These are phyloP conservation scores for Pleurotus cornucopiae DNA, from an alignment of 768 basidiomycete genomes.

Conservation along the genomic window DNA sequence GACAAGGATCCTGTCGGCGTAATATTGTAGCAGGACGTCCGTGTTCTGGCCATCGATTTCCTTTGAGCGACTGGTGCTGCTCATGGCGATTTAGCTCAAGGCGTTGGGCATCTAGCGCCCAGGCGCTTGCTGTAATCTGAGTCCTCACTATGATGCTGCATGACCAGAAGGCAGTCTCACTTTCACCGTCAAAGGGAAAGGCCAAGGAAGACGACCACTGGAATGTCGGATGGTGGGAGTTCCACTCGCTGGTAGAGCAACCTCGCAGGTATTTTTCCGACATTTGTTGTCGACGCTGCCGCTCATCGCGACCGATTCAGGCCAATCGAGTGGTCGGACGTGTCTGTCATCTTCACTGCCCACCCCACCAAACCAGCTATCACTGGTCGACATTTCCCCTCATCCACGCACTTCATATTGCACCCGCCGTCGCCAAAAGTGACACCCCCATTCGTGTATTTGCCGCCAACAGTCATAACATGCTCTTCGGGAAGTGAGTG, in stretches of 20 bases:
- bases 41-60: constrained; percentile 57
- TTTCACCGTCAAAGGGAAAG: constrained; percentile 52
- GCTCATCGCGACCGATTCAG: constrained; percentile 27
- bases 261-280: constrained; percentile 41
- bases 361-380: constrained; percentile 61
- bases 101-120: not conserved
- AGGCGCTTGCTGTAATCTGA: not conserved
- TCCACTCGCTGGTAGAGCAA: constrained; percentile 56
- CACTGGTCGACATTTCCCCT: constrained; percentile 63
- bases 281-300: not conserved
- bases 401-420: constrained; percentile 60
- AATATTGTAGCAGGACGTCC: constrained; percentile 75
- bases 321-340: constrained; percentile 67
- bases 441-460: constrained; percentile 44
- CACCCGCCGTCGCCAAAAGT: constrained; percentile 48
- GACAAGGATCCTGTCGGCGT: constrained; percentile 78
- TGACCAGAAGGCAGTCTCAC: constrained; percentile 17
- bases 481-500: constrained; percentile 55
- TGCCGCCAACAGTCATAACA: constrained; percentile 59
- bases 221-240: constrained; percentile 74
- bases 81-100: constrained; percentile 24
- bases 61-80: constrained; percentile 39
- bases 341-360: constrained; percentile 65
- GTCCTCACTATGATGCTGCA: constrained; percentile 12
- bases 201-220: constrained; percentile 46